phyloP scores from a whole-genome alignment of 352 stramenopile species.

The Phytophthora constricta region DNA sequence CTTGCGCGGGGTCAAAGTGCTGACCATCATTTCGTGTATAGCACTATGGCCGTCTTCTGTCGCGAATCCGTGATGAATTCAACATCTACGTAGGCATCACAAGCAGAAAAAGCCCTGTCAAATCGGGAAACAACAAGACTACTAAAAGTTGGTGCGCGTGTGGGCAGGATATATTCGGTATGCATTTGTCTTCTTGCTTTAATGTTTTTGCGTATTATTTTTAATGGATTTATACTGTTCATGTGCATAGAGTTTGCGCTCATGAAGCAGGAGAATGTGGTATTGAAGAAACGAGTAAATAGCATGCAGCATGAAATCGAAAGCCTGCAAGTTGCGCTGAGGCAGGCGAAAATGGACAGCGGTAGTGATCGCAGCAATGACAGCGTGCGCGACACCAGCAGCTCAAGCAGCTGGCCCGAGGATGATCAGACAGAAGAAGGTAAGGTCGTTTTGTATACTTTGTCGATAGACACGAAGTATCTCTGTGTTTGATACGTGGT shows the following conservation, averaged over 20 bases:
- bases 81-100: slow-evolving; percentile 51
- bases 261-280: slow-evolving; percentile 60
- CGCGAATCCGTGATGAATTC: slow-evolving; percentile 71
- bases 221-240: not conserved
- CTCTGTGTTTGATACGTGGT: no score
- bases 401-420: slow-evolving; percentile 18
- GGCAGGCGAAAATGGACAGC: slow-evolving; percentile 4
- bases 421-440: slow-evolving; percentile 24
- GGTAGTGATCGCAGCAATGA: slow-evolving; percentile 11
- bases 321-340: slow-evolving; percentile 47
- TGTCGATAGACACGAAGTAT: not conserved
- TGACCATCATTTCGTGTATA: slow-evolving; percentile 20
- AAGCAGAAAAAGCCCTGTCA: slow-evolving; percentile 27
- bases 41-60: slow-evolving; percentile 59
- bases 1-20: not conserved
- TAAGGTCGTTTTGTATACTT: slow-evolving; percentile 6
- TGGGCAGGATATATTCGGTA: slow-evolving; percentile 34
- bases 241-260: slow-evolving; percentile 45
- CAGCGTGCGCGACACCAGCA: slow-evolving; percentile 13
- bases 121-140: slow-evolving; percentile 15
- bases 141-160: slow-evolving; percentile 25
- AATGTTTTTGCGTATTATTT: not conserved
- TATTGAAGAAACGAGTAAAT: slow-evolving; percentile 55
- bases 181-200: not conserved
- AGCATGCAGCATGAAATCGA: slow-evolving; percentile 63